Evolutionary conservation across 2,329 filamentous ascomycete genomes (phyloP), one percentile per base, ranked within the genome.

Genomic region (Cladosporium sp.): DNA sequence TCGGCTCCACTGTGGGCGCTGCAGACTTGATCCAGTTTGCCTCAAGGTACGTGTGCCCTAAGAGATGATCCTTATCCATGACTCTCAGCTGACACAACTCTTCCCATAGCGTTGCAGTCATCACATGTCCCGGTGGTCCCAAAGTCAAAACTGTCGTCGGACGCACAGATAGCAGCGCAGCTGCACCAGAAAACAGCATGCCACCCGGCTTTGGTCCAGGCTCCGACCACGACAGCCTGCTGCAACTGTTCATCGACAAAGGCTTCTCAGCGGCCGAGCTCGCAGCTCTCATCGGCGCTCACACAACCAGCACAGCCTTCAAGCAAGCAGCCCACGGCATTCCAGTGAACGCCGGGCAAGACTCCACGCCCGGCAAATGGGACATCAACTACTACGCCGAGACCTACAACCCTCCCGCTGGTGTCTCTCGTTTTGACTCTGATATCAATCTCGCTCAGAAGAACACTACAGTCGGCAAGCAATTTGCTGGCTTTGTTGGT

Each of bases 1-100:
- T 55, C 15, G 64, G 65, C 18, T 67, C 69, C 28, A 34, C 38
- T 1, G 78, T 85, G 24, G 77, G 79, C 14, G 82, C 84, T 70
- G 85, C 85, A 12, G 85, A 87, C 72, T 74, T 87, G 36, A 81
- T 85, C 38, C 83, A 86, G 70, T 82, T 85, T 59, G 83, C 80
- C 1, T 80, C 67, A 4, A 51, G 44, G 59, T 61, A 36, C 11
- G 41, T 15, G 21, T 34, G 21, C n/a, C 15, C 26, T 11, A 14
- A 1, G 3, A 36, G 11, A 1, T 32, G n/a, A n/a, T 24, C 21
- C 10, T 15, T 15, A 4, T 8, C 2, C 55, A 36, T 4, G n/a
- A 36, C 52, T n/a, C 11, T 24, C 18, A 30, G 18, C 26, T 59
- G 15, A 59, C 44, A 34, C 21, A 44, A 21, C 11, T 24, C 18